These are phyloP conservation scores for Aspergillus proliferans DNA, from an alignment of 2,329 filamentous ascomycete genomes.

Conservation along the genomic window DNA sequence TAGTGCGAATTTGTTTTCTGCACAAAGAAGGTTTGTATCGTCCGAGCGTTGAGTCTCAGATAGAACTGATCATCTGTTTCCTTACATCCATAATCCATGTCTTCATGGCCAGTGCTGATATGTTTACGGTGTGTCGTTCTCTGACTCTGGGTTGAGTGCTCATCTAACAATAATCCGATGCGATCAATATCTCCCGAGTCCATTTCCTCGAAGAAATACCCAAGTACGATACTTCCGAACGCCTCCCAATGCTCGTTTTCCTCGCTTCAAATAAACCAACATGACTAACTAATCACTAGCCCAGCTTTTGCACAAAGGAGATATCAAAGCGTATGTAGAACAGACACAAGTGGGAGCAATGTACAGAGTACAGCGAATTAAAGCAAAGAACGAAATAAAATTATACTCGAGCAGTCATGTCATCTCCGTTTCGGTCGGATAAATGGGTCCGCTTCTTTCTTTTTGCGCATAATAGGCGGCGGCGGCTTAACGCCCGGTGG, in stretches of 20 bases:
- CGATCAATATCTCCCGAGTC: no score
- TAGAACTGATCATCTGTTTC: no score
- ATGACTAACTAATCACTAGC: neutral
- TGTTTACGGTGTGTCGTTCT: no score
- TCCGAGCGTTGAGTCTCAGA: no score
- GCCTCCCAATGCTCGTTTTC: slow-evolving; percentile 1
- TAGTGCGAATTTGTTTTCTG: no score
- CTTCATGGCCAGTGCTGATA: no score
- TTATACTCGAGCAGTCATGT: slow-evolving; percentile 2
- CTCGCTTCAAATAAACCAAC: neutral
- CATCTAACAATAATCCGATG: no score
- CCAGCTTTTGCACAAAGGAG: neutral
- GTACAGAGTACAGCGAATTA: slow-evolving; percentile 2
- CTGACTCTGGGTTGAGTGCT: no score
- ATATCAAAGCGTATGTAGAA: neutral
- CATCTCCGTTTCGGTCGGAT: slow-evolving; percentile 35
- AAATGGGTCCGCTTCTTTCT: slow-evolving; percentile 36
- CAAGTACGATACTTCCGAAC: neutral
- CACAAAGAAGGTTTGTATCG: no score
- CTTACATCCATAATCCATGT: no score
- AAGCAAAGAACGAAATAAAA: slow-evolving; percentile 2
- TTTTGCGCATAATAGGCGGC: slow-evolving; percentile 31
- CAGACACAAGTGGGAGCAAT: neutral
- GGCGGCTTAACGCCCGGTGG: slow-evolving; percentile 18
- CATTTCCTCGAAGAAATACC: no score